Evolutionary conservation across 2,329 filamentous ascomycete species (phyloP), one percentile per base, ranked within the genome.

Genomic region (Penicillium paneum): DNA sequence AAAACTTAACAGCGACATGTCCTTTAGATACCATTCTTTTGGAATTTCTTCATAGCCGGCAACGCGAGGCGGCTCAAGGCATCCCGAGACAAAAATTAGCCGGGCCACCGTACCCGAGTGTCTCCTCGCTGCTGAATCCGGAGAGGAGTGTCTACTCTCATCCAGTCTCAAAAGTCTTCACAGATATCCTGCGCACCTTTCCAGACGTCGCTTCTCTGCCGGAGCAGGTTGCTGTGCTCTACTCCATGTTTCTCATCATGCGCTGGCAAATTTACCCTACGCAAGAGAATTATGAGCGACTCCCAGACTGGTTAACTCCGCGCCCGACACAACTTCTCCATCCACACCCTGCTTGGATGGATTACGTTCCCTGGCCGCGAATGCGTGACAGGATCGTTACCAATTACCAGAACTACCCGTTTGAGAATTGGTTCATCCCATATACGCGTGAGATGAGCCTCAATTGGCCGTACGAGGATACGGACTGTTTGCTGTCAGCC

Each of bases 181-280:
- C 89, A 39, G 90, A 95, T 70, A 91, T 96, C 55, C 78, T 96
- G 11, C 80, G 83, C 59, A 90, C 88, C n/a, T 95, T 96, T 64
- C 90, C 91, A 0, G 86, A 89, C 63, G 84, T 96, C 29, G 83
- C 81, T 4, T 81, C 80, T n/a, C 79, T 95, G 0, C 91, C 91
- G 0, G 91, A 96, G 73, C 87, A 89, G 64, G 84, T 95, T 0
- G 91, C 88, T 8, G 84, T 90, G 7, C 79, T 96, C 8, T 95
- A 92, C 70, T 78, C 88, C 67, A 95, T 96, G 89, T 96, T 95
- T 72, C 80, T 92, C 31, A 69, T 91, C 59, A 90, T 94, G 86
- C 83, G 87, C 39, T 96, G 91, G 90, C 86, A 90, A 69, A 88
- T 96, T 53, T 83, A 83, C 28, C 90, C 91, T 0, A 90, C 89